These are phyloP conservation scores for Malassezia nana DNA, from an alignment of 1,284 basidiomycete species.

Conservation along the genomic window DNA sequence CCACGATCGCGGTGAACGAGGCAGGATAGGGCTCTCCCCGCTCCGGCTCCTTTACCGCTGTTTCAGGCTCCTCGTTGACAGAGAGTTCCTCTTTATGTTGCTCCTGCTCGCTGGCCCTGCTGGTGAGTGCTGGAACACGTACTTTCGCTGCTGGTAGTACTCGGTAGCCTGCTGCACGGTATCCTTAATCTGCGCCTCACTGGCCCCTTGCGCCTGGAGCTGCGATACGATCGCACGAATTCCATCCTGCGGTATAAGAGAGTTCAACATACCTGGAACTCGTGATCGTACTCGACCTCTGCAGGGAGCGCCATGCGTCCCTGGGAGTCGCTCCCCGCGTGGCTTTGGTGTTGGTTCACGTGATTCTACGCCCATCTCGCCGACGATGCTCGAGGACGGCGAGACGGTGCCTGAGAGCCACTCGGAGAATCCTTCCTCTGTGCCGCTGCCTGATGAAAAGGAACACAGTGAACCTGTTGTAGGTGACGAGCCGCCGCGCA, in stretches of 20 bases:
- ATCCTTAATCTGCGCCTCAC: conserved; percentile 23
- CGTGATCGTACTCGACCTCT: conserved; percentile 1
- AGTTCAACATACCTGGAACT: conserved; percentile 9
- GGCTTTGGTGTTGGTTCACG: conserved; percentile 1
- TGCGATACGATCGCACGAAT: conserved; percentile 27
- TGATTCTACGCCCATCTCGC: not conserved
- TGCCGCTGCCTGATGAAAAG: not conserved
- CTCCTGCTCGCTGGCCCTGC: not conserved
- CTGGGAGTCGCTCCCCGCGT: not conserved
- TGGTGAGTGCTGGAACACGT: not conserved
- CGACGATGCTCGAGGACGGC: not conserved
- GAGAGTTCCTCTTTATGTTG: not conserved
- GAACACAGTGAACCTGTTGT: not conserved
- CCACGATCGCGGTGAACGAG: conserved; percentile 42
- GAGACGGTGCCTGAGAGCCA: not conserved
- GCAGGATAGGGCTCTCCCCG: conserved; percentile 27
- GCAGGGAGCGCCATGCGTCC: not conserved
- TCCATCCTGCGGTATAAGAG: conserved; percentile 13
- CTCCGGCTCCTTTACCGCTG: not conserved
- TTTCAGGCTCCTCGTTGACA: not conserved
- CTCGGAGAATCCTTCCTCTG: not conserved
- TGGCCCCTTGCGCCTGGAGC: conserved; percentile 23
- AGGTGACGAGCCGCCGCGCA: not conserved
- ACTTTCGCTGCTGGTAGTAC: conserved; percentile 23
- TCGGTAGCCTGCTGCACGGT: conserved; percentile 24